Conservation (phyloP, 495 filamentous ascomycete genomes). For the Talaromyces thailandensis region DNA sequence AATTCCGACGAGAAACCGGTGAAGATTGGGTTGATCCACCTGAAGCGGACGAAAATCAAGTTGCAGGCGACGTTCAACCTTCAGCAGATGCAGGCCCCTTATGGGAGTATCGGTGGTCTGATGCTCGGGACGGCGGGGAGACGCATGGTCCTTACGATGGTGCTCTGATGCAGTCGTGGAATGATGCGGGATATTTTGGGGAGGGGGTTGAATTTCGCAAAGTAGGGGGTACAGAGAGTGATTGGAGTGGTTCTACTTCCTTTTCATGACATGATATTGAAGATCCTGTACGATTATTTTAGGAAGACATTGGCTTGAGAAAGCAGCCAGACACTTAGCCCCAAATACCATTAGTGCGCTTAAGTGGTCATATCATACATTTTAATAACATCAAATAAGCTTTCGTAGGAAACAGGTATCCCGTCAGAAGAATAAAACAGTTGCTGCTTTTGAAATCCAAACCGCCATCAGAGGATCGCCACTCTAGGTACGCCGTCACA, state of each 20-base stretch:
- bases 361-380: conserved; percentile 35
- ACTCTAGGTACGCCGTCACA: conserved; percentile 6
- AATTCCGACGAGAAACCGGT: conserved; percentile 79
- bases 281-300: background rate
- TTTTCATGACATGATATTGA: conserved; percentile 2
- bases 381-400: conserved; percentile 17
- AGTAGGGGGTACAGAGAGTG: conserved; percentile 39
- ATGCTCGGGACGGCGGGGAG: conserved; percentile 71
- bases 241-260: conserved; percentile 45
- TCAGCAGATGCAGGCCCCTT: conserved; percentile 29
- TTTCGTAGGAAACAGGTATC: background rate
- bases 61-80: background rate
- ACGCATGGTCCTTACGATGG: conserved; percentile 83
- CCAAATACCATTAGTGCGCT: conserved; percentile 18
- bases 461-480: background rate
- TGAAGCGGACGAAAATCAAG: conserved; percentile 12
- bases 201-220: conserved; percentile 83
- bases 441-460: conserved; percentile 5
- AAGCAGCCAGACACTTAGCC: background rate
- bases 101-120: conserved; percentile 92
- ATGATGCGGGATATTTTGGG: conserved; percentile 84
- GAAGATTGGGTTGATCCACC: conserved; percentile 77
- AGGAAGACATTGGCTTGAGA: background rate
- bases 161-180: conserved; percentile 78
- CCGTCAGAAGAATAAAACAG: conserved; percentile 15